Conservation (phyloP, 306 rosid genomes). For the Lathyrus tuberosus region DNA sequence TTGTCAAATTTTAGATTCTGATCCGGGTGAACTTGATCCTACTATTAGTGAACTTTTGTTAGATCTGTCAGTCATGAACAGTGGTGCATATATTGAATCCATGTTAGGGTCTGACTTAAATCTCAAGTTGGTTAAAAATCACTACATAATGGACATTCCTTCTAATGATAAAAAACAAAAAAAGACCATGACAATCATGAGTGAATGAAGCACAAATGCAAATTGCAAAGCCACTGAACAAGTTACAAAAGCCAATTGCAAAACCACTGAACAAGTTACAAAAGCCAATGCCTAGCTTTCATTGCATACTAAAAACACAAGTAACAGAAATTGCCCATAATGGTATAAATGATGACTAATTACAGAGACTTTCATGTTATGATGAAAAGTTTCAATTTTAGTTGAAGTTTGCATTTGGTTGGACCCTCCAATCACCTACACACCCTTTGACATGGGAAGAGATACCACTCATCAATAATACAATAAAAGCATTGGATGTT, state of each 20-base stretch:
- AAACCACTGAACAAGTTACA: constrained; percentile 42
- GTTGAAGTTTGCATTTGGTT: constrained; percentile 27
- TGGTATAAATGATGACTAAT: constrained; percentile 41
- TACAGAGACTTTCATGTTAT: constrained; percentile 40
- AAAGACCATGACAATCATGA: constrained; percentile 48
- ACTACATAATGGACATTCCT: constrained; percentile 41
- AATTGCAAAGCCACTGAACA: constrained; percentile 46
- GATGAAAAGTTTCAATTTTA: constrained; percentile 35
- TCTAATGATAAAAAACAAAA: constrained; percentile 46
- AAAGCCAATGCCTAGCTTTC: constrained; percentile 40
- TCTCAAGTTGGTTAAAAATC: constrained; percentile 37
- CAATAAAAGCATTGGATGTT: constrained; percentile 1
- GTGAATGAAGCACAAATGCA: constrained; percentile 40
- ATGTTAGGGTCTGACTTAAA: constrained; percentile 39
- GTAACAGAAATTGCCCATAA: constrained; percentile 49
- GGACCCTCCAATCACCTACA: constrained; percentile 47
- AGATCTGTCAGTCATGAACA: background rate
- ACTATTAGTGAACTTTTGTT: no score
- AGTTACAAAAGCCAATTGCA: constrained; percentile 40
- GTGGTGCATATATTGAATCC: constrained; percentile 24
- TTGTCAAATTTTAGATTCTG: no score
- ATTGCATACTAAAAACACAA: constrained; percentile 39
- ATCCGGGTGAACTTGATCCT: no score
- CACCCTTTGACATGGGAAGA: constrained; percentile 42
- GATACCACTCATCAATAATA: constrained; percentile 39